phyloP scores from a whole-genome alignment of 441 rosid genomes.

The Pelargonium australe region DNA sequence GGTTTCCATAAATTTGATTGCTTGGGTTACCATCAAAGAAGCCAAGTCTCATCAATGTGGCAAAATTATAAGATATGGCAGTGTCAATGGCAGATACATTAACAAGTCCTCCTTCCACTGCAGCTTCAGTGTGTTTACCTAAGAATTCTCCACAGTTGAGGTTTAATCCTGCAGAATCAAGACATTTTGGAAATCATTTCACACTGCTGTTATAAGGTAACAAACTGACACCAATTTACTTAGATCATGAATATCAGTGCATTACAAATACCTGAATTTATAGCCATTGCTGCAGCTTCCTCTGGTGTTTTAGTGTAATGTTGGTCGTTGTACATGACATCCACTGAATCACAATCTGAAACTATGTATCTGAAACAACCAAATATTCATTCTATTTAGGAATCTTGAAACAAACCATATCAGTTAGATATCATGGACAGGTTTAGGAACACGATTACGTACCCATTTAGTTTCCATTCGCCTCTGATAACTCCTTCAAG shows the following conservation, averaged over 20 bases:
- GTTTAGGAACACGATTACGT: background rate
- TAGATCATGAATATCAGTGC: too few relatives aligned
- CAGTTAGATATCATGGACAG: background rate
- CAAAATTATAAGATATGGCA: constrained; percentile 68
- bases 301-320: constrained; percentile 78
- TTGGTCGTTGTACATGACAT: constrained; percentile 45
- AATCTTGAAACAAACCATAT: too few relatives aligned
- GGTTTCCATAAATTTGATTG: constrained; percentile 54
- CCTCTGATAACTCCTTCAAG: constrained; percentile 62
- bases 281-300: constrained; percentile 71
- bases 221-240: too few relatives aligned
- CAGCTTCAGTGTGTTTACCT: constrained; percentile 60
- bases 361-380: constrained; percentile 58
- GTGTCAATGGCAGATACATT: constrained; percentile 41
- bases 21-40: constrained; percentile 85
- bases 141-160: constrained; percentile 70
- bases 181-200: background rate
- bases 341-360: constrained; percentile 78
- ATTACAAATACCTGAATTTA: constrained; percentile 45
- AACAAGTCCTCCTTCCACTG: constrained; percentile 55
- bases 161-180: constrained; percentile 44
- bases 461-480: constrained; percentile 86
- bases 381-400: background rate
- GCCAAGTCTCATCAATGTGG: constrained; percentile 74
- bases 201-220: too few relatives aligned